A percentile compares a stretch with the other conserved stretches of the same genome.
Evolutionary conservation across 495 filamentous ascomycete genomes (phyloP).

Genomic region (Glutinoglossum americanum): DNA sequence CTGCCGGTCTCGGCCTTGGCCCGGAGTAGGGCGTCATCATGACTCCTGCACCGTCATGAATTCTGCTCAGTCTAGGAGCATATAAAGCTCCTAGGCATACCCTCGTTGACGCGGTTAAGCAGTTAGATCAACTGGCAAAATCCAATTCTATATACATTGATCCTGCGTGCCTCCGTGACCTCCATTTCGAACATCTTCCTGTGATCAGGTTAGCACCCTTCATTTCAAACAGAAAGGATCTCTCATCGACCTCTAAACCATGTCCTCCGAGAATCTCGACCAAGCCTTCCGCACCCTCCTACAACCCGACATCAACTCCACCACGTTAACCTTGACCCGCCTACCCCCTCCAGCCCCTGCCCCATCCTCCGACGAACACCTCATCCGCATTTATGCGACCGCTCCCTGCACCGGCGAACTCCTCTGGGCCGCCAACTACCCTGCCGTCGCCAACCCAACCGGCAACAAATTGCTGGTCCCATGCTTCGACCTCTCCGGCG

Average conservation of each 20-base stretch:
- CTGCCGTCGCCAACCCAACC: constrained; percentile 20
- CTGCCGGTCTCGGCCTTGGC: too few relatives aligned
- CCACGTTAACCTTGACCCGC: constrained; percentile 3
- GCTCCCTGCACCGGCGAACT: constrained; percentile 37
- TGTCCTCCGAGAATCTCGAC: neutral
- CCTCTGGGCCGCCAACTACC: constrained; percentile 22
- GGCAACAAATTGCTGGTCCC: constrained; percentile 21
- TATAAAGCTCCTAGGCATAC: too few relatives aligned
- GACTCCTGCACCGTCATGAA: too few relatives aligned
- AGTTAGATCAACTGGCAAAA: too few relatives aligned
- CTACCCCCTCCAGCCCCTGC: constrained; percentile 20
- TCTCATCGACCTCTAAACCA: neutral
- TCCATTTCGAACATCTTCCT: neutral
- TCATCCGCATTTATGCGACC: constrained; percentile 35
- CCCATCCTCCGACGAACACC: constrained; percentile 22
- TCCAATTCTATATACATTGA: too few relatives aligned
- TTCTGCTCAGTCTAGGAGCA: too few relatives aligned
- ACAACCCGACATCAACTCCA: neutral
- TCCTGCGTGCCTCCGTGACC: too few relatives aligned
- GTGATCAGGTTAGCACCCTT: neutral
- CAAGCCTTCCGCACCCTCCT: neutral
- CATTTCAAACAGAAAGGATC: neutral
- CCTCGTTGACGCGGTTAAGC: too few relatives aligned
- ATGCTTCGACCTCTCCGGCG: constrained; percentile 34
- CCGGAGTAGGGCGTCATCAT: too few relatives aligned